These are phyloP conservation scores for Hortiboletus campestris DNA, from an alignment of 768 basidiomycete species.

Conservation along the genomic window DNA sequence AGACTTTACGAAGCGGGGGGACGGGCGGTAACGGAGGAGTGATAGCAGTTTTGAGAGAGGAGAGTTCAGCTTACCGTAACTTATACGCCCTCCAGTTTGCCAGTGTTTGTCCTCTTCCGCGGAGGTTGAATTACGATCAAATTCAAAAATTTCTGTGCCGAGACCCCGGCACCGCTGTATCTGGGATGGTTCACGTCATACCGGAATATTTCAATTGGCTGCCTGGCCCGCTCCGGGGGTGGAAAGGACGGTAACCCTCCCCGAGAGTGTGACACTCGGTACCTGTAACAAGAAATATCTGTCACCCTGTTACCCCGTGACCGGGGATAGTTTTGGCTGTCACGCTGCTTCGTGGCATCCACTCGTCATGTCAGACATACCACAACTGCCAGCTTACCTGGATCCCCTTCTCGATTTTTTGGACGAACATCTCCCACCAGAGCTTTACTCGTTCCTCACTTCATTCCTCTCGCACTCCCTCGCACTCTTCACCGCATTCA, in stretches of 20 bases:
- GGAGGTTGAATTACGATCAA: slow-evolving; percentile 21
- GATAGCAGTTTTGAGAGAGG: slow-evolving; percentile 27
- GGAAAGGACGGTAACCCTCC: slow-evolving; percentile 7
- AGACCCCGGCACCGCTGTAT: slow-evolving; percentile 7
- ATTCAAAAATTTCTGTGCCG: slow-evolving; percentile 18
- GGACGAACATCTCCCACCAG: slow-evolving; percentile 51
- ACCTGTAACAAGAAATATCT: slow-evolving; percentile 16
- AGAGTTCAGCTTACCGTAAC: slow-evolving; percentile 25
- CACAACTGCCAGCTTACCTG: slow-evolving; percentile 45
- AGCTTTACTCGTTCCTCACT: slow-evolving; percentile 51
- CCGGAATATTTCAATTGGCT: slow-evolving; percentile 32
- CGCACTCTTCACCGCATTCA: slow-evolving; percentile 47
- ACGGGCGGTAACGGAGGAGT: slow-evolving; percentile 4
- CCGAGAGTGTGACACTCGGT: slow-evolving; percentile 7
- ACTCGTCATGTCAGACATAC: slow-evolving; percentile 29
- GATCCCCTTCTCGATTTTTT: slow-evolving; percentile 56
- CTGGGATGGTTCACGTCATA: background rate
- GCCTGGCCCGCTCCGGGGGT: slow-evolving; percentile 2
- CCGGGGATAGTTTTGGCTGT: slow-evolving; percentile 7
- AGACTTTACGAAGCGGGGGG: slow-evolving; percentile 2
- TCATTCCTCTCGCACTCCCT: slow-evolving; percentile 52
- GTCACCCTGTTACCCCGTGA: slow-evolving; percentile 15
- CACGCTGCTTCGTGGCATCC: slow-evolving; percentile 24
- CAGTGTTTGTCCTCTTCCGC: slow-evolving; percentile 26
- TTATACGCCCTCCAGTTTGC: slow-evolving; percentile 31